Conservation (phyloP, 2,329 filamentous ascomycete genomes). For the Graphilbum ipis-grandicollis region DNA sequence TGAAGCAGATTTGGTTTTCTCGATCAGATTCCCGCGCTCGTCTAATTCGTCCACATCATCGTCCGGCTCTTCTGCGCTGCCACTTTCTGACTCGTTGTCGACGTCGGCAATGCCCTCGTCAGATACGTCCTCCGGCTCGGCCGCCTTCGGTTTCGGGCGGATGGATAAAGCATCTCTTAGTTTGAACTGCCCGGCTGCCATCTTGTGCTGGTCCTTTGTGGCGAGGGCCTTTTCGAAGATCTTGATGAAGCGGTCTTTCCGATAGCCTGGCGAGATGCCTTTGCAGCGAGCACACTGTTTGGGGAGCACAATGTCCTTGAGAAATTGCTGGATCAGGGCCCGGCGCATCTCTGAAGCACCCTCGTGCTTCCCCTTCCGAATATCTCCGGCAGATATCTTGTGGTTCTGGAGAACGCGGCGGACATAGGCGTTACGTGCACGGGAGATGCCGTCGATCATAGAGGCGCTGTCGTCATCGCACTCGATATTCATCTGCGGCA, state of each 20-base stretch:
- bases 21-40: conserved; percentile 39
- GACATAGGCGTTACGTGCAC: conserved; percentile 49
- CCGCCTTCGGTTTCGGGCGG: conserved; percentile 15
- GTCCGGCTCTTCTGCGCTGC: conserved; percentile 27
- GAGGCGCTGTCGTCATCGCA: conserved; percentile 46
- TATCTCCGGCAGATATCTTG: conserved; percentile 28
- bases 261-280: conserved; percentile 64
- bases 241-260: conserved; percentile 83
- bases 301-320: conserved; percentile 51
- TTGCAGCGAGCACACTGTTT: conserved; percentile 51
- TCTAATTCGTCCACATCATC: conserved; percentile 31
- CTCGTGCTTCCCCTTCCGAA: conserved; percentile 58
- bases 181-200: conserved; percentile 52
- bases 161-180: conserved; percentile 53
- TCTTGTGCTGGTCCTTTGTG: conserved; percentile 58
- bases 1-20: conserved; percentile 30
- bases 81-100: conserved; percentile 25
- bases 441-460: conserved; percentile 32
- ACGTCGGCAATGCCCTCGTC: conserved; percentile 60
- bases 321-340: conserved; percentile 63
- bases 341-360: conserved; percentile 62
- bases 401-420: conserved; percentile 50
- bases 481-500: conserved; percentile 30
- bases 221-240: conserved; percentile 75
- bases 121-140: conserved; percentile 22